Evolutionary conservation across 1,284 basidiomycete genomes (phyloP).

Genomic region (Puccinia novopanici): DNA sequence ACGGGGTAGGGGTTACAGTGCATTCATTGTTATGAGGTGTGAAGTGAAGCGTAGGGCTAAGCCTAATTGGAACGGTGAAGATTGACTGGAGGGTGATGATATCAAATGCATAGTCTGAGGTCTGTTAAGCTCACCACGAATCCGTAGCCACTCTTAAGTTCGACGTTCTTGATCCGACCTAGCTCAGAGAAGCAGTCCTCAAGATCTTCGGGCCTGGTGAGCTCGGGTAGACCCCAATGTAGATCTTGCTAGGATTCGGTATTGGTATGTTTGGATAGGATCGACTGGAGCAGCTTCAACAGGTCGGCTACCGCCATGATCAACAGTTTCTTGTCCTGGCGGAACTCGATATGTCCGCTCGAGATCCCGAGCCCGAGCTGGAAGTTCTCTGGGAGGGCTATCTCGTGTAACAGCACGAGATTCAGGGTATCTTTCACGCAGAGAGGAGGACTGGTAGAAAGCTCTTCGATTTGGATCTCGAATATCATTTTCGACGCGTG

Average conservation of each 20-base stretch:
- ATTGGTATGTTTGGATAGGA: not conserved
- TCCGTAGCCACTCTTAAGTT: conserved; percentile 70
- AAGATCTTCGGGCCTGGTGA: conserved; percentile 77
- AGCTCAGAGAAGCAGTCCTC: conserved; percentile 80
- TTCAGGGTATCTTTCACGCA: conserved; percentile 9
- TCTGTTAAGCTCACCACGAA: conserved; percentile 50
- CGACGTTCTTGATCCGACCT: conserved; percentile 72
- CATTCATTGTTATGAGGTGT: not conserved
- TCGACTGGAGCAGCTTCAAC: not conserved
- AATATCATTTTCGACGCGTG: not conserved
- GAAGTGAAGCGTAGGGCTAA: conserved; percentile 37
- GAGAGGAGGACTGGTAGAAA: not conserved
- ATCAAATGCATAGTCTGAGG: conserved; percentile 7
- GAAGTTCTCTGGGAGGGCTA: conserved; percentile 1
- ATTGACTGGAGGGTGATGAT: not conserved
- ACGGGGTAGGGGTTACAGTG: not conserved
- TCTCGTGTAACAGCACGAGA: conserved; percentile 2
- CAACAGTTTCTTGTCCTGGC: not conserved
- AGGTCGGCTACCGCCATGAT: not conserved
- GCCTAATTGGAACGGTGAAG: conserved; percentile 41
- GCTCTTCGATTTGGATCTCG: conserved; percentile 15
- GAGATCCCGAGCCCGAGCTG: not conserved
- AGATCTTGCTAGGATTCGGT: conserved; percentile 77
- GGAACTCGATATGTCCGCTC: not conserved
- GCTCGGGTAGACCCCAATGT: conserved; percentile 81